Conservation (phyloP, 2,329 filamentous ascomycete genomes). For the Fusarium sp. region DNA sequence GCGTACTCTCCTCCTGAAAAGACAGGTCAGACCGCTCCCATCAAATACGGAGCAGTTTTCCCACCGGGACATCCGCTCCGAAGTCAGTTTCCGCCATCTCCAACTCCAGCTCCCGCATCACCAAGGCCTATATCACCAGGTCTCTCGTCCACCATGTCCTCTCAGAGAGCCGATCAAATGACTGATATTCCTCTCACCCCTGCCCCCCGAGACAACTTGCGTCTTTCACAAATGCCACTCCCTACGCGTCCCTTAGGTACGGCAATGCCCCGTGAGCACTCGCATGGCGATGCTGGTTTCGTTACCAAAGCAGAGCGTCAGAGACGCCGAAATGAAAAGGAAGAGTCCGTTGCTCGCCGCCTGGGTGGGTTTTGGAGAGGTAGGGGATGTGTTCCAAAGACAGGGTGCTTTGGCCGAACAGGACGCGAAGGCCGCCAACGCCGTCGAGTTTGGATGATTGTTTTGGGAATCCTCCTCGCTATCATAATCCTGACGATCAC, state of each 20-base stretch:
- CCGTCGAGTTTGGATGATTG: conserved; percentile 69
- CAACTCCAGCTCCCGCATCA: conserved; percentile 58
- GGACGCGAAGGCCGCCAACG: conserved; percentile 73
- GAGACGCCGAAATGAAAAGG: conserved; percentile 71
- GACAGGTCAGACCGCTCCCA: conserved; percentile 49
- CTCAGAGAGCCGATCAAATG: conserved; percentile 71
- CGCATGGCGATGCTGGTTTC: conserved; percentile 55
- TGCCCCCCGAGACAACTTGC: conserved; percentile 40
- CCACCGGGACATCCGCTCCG: conserved; percentile 65
- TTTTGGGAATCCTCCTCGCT: conserved; percentile 63
- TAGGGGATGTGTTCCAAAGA: conserved; percentile 70
- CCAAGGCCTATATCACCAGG: conserved; percentile 73
- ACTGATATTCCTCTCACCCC: conserved; percentile 69
- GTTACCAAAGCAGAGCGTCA: conserved; percentile 63
- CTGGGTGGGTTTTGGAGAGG: conserved; percentile 74
- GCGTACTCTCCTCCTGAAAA: conserved; percentile 66
- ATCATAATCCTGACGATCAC: conserved; percentile 69
- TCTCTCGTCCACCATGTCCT: conserved; percentile 71
- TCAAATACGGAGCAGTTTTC: conserved; percentile 69
- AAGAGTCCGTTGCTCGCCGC: conserved; percentile 70
- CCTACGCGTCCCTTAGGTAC: conserved; percentile 61
- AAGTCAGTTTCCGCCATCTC: conserved; percentile 66
- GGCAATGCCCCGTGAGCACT: conserved; percentile 60
- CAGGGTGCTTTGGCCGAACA: conserved; percentile 73
- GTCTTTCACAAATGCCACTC: conserved; percentile 48